Conservation (phyloP, 192 early-diverging fungal species). For the Backusella australiensis region DNA sequence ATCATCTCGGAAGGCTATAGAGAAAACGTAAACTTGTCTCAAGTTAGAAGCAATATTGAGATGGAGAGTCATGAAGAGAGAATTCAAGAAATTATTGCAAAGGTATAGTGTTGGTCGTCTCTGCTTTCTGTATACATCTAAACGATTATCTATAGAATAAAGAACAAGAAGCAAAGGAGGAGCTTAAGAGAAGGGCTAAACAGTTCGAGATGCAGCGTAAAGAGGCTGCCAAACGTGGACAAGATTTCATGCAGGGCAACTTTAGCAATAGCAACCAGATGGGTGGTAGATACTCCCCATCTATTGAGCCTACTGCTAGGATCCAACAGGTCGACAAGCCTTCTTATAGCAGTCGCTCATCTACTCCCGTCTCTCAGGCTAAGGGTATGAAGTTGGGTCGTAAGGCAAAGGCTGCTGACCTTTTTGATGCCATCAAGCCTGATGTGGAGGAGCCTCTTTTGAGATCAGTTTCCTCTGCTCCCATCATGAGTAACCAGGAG, state of each 20-base stretch:
- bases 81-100: conserved; percentile 93
- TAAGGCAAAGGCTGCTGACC: conserved; percentile 76
- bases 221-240: conserved; percentile 63
- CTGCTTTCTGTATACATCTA: not conserved
- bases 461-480: conserved; percentile 10
- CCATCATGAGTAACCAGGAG: not conserved
- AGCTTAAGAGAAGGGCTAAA: conserved; percentile 89
- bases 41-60: conserved; percentile 90
- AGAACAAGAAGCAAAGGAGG: conserved; percentile 96
- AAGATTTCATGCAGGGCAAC: conserved; percentile 49
- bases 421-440: conserved; percentile 81
- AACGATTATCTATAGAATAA: conserved; percentile 60
- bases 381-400: conserved; percentile 96
- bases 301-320: conserved; percentile 29
- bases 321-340: conserved; percentile 8
- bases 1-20: conserved; percentile 88
- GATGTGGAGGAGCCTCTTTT: conserved; percentile 60
- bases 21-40: conserved; percentile 88
- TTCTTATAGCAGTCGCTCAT: conserved; percentile 28
- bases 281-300: conserved; percentile 34
- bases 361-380: conserved; percentile 49
- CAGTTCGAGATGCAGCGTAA: conserved; percentile 88
- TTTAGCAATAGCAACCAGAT: conserved; percentile 42
- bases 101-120: conserved; percentile 34
- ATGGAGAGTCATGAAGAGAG: conserved; percentile 99